phyloP scores from a whole-genome alignment of 2,329 filamentous ascomycete genomes.

The Penicillium hordei region DNA sequence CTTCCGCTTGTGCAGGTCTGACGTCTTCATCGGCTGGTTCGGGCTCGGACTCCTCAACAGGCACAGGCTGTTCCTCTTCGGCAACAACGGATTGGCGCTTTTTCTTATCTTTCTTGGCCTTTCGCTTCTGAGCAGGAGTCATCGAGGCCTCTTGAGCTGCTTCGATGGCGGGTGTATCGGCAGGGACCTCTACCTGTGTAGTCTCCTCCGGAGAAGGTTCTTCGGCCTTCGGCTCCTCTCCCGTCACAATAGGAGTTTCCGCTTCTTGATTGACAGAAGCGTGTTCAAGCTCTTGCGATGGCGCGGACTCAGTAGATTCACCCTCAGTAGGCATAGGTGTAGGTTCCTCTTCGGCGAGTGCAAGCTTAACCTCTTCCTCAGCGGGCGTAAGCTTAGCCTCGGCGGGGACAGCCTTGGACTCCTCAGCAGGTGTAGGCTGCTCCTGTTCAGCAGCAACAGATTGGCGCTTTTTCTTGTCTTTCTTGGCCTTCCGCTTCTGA shows the following conservation, averaged over 20 bases:
- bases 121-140: constrained; percentile 20
- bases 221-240: background rate
- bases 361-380: too few relatives aligned
- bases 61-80: background rate
- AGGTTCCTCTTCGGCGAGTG: background rate
- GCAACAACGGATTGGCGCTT: constrained; percentile 18
- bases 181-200: background rate
- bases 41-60: constrained; percentile 4
- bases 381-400: background rate
- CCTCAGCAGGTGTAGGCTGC: background rate
- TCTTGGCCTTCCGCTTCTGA: constrained; percentile 21
- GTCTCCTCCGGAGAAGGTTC: background rate
- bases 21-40: background rate
- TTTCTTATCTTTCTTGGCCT: constrained; percentile 27
- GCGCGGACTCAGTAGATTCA: background rate
- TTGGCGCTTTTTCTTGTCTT: constrained; percentile 26
- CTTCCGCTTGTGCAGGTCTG: background rate
- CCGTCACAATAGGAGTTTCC: background rate
- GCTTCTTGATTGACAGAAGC: background rate
- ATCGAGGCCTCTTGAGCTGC: constrained; percentile 10
- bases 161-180: background rate
- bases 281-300: background rate
- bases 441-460: constrained; percentile 4
- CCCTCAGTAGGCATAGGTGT: background rate
- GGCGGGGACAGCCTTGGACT: too few relatives aligned